Conservation (phyloP, 116 monocot genomes). For the Trichopus zeylanicus region DNA sequence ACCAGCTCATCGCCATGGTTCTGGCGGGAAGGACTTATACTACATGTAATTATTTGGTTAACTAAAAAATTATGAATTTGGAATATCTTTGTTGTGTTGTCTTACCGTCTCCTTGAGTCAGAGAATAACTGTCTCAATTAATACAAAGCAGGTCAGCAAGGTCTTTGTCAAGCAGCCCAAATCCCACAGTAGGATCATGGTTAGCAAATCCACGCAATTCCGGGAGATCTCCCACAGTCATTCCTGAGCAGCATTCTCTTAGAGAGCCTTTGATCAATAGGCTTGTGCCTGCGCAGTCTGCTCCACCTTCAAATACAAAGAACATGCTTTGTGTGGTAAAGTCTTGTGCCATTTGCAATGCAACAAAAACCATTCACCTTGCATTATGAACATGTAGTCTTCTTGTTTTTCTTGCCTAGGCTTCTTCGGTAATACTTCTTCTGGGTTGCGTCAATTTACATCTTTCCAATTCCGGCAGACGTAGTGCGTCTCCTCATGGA, state of each 20-base stretch:
- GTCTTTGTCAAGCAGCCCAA: conserved; percentile 59
- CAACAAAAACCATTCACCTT: no score
- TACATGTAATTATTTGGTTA: conserved; percentile 42
- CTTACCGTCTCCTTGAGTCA: no score
- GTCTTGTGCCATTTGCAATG: background rate
- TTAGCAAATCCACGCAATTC: conserved; percentile 14
- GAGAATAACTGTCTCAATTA: background rate
- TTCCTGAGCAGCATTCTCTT: conserved; percentile 9
- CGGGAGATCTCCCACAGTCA: conserved; percentile 15
- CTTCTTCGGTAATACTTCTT: conserved; percentile 25
- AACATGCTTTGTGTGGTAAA: conserved; percentile 59
- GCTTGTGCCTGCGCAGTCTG: conserved; percentile 16
- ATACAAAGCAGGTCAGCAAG: conserved; percentile 59
- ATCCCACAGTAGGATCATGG: conserved; percentile 28
- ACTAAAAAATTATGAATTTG: background rate
- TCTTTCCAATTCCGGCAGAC: background rate
- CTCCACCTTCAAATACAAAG: conserved; percentile 31
- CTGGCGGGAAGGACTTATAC: conserved; percentile 44
- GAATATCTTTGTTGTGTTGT: background rate
- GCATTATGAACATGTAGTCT: background rate
- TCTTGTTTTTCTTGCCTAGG: conserved; percentile 25
- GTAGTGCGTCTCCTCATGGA: conserved; percentile 16
- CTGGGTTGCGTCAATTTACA: conserved; percentile 12
- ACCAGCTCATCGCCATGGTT: conserved; percentile 8
- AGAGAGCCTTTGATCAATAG: conserved; percentile 34